Evolutionary conservation across 2,329 filamentous ascomycete genomes (phyloP).

Genomic region (Nemania diffusa): DNA sequence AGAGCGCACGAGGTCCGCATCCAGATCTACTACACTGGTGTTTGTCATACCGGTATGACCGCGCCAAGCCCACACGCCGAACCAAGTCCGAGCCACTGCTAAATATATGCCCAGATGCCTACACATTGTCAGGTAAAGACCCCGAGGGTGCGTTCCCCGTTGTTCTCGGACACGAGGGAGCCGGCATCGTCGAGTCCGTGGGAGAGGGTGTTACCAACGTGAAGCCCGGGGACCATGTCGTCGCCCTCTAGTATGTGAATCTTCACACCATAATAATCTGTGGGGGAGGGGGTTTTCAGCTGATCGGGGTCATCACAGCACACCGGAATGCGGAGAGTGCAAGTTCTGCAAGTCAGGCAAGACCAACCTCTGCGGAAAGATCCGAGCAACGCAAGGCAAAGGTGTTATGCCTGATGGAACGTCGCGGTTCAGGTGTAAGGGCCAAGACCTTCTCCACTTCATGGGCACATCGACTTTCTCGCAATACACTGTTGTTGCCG

Average conservation of each 20-base stretch:
- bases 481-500: conserved; percentile 97
- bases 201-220: conserved; percentile 95
- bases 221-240: conserved; percentile 91
- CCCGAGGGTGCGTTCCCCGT: conserved; percentile 94
- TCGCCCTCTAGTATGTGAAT: conserved; percentile 78
- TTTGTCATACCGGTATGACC: conserved; percentile 90
- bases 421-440: conserved; percentile 92
- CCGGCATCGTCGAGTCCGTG: conserved; percentile 90
- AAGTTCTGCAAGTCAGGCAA: conserved; percentile 99
- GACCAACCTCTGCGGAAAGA: conserved; percentile 99
- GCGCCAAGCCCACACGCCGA: conserved; percentile 40
- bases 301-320: conserved; percentile 64
- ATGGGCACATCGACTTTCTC: conserved; percentile 99
- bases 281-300: conserved; percentile 23
- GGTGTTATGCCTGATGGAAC: conserved; percentile 98
- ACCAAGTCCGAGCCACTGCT: conserved; percentile 45
- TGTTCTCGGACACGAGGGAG: conserved; percentile 89
- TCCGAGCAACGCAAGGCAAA: conserved; percentile 93
- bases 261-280: not conserved
- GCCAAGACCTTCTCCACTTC: conserved; percentile 95
- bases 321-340: conserved; percentile 96
- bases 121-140: conserved; percentile 95
- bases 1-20: conserved; percentile 95
- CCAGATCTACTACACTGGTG: conserved; percentile 96
- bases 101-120: conserved; percentile 72